Evolutionary conservation across 176 grass and related monocot genomes (phyloP), one percentile per base, ranked within the genome.

Genomic region (Cenchrus fungigraminus): DNA sequence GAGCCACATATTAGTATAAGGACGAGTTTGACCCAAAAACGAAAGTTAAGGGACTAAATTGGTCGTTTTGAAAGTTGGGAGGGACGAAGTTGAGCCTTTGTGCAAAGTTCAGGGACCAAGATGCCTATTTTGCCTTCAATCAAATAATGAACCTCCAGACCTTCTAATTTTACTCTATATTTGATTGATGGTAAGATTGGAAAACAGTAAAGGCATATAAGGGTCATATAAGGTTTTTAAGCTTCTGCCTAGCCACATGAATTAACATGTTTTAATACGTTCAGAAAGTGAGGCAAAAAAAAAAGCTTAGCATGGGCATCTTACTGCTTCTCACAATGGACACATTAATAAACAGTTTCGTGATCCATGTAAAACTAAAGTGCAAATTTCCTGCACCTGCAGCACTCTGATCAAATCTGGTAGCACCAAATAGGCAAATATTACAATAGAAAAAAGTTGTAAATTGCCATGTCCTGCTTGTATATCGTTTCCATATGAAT

Each of bases 321-420:
- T 43, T 43, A 12, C 58, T 58, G 37, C 73, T 57, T 76, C 34
- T 76, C 57, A 59, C 9, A 32, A 43, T n/a, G 7, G 12, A 43
- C 9, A 15, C 32, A 17, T 43, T 43, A 22, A 57, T 17, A 55
- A 74, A 34, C 32, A 42, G 34, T 20, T 75, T 37, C 19, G 7
- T 54, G 12, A 20, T 74, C 42, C 52, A 29, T 47, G 51, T 29
- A 57, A 87, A 82, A 74, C 70, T 22, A 68, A 67, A 37, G 37
- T 59, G 46, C 45, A 77, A 78, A 45, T 83, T 88, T 31, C 14
- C 0, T 71, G 65, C 73, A 62, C 10, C 34, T 68, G 20, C 64
- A 71, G 17, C 31, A 55, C n/a, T 76, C 2, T 12, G 19, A 65
- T 84, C 29, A 65, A 84, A 88, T 69, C 56, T 86, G 58, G 59